Evolutionary conservation across 805 yeast genomes (phyloP), one percentile per base, ranked within the genome.

Genomic region (Lipomyces japonicus): DNA sequence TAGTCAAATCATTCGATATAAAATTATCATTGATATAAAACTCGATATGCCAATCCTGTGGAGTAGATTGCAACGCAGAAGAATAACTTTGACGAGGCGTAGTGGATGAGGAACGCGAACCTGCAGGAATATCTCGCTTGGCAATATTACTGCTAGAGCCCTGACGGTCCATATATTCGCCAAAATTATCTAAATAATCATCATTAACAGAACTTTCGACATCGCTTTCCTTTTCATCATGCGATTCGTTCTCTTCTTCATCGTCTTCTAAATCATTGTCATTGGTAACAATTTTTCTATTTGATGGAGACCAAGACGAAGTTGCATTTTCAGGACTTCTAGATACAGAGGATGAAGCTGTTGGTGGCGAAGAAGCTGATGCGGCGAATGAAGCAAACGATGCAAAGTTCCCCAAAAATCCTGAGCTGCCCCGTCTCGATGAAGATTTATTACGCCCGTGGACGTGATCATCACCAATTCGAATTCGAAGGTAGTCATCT

Each of bases 1-100:
- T 74, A 0, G 95, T 86, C 1, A 85, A 79, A 44, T 77, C 84
- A 31, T 71, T 71, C 1, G 85, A 80, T 19, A 84, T 70, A 0
- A 65, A 68, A 48, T 77, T 79, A 3, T 75, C 85, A 55, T 78
- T 71, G 6, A 81, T 68, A 0, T 68, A 65, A 62, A 86, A 86
- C 50, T 80, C 83, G 46, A 81, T 66, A 39, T 72, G 62, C 66
- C 69, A 69, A 28, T 65, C 53, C 19, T 43, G 51, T 6, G 22
- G 23, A 2, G 51, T 25, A 2, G 55, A 46, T 22, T 53, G 58
- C 30, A 53, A 21, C 4, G 53, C 58, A 6, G 53, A 48, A 3
- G 58, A 44, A 42, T 54, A 54, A 9, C 58, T 46, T 31, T 46
- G 55, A 16, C 44, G 42, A 14, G 52, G 45, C 18, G 50, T 41